Percentiles rank a stretch among this genome's conserved stretches.
Conservation (phyloP, 176 grass and related monocot species). For the Cenchrus americanus region DNA sequence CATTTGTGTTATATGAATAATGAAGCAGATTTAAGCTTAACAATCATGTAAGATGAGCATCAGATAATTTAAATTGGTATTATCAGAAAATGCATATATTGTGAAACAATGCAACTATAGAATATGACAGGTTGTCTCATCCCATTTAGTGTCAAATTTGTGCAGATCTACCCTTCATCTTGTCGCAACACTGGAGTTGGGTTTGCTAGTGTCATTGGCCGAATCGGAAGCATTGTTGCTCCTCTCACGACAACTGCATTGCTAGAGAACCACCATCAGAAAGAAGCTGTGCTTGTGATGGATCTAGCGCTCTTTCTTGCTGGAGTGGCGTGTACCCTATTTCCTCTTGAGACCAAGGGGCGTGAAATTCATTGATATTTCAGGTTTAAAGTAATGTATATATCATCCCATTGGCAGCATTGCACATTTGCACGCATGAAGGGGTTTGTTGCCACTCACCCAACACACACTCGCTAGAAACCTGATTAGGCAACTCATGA, state of each 20-base stretch:
- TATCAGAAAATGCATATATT: not conserved
- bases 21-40: not conserved
- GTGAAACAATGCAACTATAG: not conserved
- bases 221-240: conserved; percentile 48
- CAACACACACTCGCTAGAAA: no score
- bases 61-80: not conserved
- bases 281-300: conserved; percentile 53
- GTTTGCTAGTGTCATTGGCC: conserved; percentile 18
- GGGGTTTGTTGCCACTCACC: no score
- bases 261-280: conserved; percentile 51
- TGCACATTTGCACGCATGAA: no score
- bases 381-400: not conserved
- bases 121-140: not conserved
- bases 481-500: no score
- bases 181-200: conserved; percentile 60
- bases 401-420: not conserved
- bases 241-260: conserved; percentile 51
- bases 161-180: conserved; percentile 68
- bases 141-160: not conserved
- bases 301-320: conserved; percentile 46
- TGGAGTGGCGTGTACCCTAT: conserved; percentile 38
- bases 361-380: conserved; percentile 20
- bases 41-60: not conserved
- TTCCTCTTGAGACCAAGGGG: conserved; percentile 60
- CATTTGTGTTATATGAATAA: not conserved